These are phyloP conservation scores for Cryphonectria radicalis DNA, from an alignment of 2,329 filamentous ascomycete genomes.

Conservation along the genomic window DNA sequence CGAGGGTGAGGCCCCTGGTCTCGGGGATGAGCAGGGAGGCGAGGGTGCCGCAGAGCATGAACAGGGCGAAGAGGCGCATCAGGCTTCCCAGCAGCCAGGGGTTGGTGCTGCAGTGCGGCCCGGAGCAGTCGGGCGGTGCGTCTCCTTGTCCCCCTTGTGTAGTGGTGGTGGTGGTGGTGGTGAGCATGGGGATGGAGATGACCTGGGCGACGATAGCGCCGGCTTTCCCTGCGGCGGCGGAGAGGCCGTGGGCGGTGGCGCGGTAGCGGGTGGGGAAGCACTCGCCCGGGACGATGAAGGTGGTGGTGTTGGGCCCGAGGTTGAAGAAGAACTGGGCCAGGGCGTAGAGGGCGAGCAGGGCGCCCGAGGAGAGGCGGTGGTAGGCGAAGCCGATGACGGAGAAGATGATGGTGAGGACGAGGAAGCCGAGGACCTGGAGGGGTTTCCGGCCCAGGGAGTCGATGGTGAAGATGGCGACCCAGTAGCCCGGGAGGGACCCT, in stretches of 20 bases:
- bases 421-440: constrained; percentile 69
- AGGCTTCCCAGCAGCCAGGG: constrained; percentile 73
- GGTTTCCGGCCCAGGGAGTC: constrained; percentile 79
- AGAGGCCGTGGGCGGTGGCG: constrained; percentile 66
- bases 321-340: constrained; percentile 70
- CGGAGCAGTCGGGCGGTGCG: constrained; percentile 52
- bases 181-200: constrained; percentile 66
- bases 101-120: constrained; percentile 45
- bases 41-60: constrained; percentile 76
- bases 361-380: constrained; percentile 49
- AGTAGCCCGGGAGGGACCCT: constrained; percentile 80
- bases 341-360: constrained; percentile 65
- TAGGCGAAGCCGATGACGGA: constrained; percentile 66
- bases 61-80: constrained; percentile 77
- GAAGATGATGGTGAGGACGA: constrained; percentile 65
- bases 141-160: constrained; percentile 45
- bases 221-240: constrained; percentile 68
- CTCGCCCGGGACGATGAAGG: constrained; percentile 68
- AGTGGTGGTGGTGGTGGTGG: constrained; percentile 29
- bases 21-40: constrained; percentile 76
- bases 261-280: constrained; percentile 68
- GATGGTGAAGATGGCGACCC: constrained; percentile 73
- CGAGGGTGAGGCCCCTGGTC: constrained; percentile 75
- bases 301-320: constrained; percentile 68
- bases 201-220: constrained; percentile 70